Base-by-base conservation (phyloP, 192 early-diverging fungal species). In the Radiomyces spectabilis region DNA sequence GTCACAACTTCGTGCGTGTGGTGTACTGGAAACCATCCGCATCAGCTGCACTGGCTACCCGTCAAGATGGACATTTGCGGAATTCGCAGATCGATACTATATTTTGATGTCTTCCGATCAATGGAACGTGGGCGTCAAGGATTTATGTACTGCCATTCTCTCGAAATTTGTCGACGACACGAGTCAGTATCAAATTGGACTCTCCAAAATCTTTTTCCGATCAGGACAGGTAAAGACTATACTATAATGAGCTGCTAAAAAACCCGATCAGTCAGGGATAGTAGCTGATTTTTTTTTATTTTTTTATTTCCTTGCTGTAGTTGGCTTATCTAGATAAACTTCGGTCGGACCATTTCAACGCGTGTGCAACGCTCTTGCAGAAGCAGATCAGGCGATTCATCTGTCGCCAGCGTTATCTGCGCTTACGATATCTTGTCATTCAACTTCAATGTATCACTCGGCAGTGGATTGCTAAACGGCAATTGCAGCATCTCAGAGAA, bases 171-270 rank as follows among this genome's bases (percentile, higher is more conserved):
- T 99, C 54, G 73, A 72, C 26, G 87, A 88, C 52, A 74, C 74
- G 5, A 89, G 92, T 64, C 88, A 90, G 59, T 97, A 83, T 69
- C 93, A 97, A 74, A 75, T 95, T 19, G 97, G 97, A 49, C 65
- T 86, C 27, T 88, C 93, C n/a, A 99, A 99, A 71, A 89, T 99
- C 52, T 99, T 99, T 73, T 99, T 99, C 93, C 85, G 97, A 29
- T 88, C 97, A 44, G 97, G 97, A 50, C 87, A 92, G 57, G 64
- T 66, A 60, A 18, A 16, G 19, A 7, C 5, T 7, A 31, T 35
- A 46, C 7, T 10, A 39, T 2, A 18, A 31, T 48, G 27, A 3
- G 16, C 32, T 29, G 8, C 10, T 34, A 44, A 39, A 30, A 4
- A 31, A 43, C 16, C 13, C 7, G 1, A 41, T 27, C 10, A 2